Evolutionary conservation across 2,329 filamentous ascomycete species (phyloP).

Genomic region (Teratosphaeria gauchensis): DNA sequence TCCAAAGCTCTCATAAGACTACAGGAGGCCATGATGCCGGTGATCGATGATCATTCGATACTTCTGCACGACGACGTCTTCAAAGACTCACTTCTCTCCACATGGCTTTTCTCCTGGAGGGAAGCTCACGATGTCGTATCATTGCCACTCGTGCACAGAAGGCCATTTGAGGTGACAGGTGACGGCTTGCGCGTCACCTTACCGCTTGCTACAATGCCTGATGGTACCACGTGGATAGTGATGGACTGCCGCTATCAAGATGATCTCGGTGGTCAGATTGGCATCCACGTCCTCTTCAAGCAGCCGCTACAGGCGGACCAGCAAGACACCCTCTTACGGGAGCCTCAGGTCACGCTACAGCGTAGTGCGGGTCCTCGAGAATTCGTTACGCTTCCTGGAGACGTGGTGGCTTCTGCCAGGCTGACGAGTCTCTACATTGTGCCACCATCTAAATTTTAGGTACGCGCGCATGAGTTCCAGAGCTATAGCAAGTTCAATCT

Average conservation of each 20-base stretch:
- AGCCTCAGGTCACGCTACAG: neutral
- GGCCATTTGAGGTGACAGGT: neutral
- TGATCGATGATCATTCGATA: neutral
- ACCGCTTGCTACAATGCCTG: neutral
- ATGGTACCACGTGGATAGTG: neutral
- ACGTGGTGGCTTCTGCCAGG: neutral
- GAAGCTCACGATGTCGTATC: neutral
- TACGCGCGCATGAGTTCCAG: neutral
- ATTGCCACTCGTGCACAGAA: neutral
- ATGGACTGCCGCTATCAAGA: neutral
- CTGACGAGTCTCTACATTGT: neutral
- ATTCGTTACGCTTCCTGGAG: neutral
- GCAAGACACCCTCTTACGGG: neutral
- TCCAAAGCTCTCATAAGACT: neutral
- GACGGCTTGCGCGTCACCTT: neutral
- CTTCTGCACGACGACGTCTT: neutral
- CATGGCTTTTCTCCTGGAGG: neutral
- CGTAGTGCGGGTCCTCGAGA: too few relatives aligned
- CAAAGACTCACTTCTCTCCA: neutral
- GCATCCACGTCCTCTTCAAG: neutral
- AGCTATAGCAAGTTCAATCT: neutral
- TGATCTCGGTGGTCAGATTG: neutral
- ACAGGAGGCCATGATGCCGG: neutral
- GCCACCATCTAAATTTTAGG: neutral
- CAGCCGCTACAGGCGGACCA: neutral